Evolutionary conservation across 441 rosid genomes (phyloP), one percentile per base, ranked within the genome.

Genomic region (Bocquillonia castaneifolia): DNA sequence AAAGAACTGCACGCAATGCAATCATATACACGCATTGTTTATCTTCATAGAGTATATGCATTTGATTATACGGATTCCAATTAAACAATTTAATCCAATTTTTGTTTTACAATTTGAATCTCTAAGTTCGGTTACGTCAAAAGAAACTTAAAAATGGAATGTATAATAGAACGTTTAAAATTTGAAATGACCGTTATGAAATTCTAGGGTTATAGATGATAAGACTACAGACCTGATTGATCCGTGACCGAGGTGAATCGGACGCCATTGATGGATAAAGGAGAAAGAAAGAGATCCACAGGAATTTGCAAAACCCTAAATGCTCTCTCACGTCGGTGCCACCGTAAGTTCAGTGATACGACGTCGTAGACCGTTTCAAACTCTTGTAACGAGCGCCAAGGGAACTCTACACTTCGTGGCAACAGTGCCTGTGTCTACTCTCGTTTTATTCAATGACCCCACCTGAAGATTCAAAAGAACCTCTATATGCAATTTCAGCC

Each of bases 201-300:
- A n/a, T 17, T 70, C 58, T 20, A 52, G 48, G 69, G 63, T 74
- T 70, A 13, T 59, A 22, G 48, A 59, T 22, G 52, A 34, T 34
- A n/a, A 10, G 52, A n/a, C 23, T 17, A 37, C 62, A 23, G 63
- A 92, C 97, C 96, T 88, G 90, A 75, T 92, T 84, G 44, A 92
- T 79, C 55, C 94, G 91, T 45, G 72, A 47, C 39, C 75, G 80
- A 40, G 89, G 74, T 1, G 92, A 81, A 72, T 78, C 87, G 13
- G 94, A 84, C 66, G 88, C 86, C 97, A 91, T 92, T 52, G 42
- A 34, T 48, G 67, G 71, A 69, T n/a, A n/a, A n/a, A n/a, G n/a
- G n/a, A 64, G 67, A 28, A 68, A 22, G 52, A 72, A 73, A 72
- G 74, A 66, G 69, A 52, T 68, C 72, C 40, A 44, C 69, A 68